Percentiles rank a stretch among this genome's conserved stretches.
Conservation (phyloP, 139 green algal species). For the Astrephomene gubernaculifera region DNA sequence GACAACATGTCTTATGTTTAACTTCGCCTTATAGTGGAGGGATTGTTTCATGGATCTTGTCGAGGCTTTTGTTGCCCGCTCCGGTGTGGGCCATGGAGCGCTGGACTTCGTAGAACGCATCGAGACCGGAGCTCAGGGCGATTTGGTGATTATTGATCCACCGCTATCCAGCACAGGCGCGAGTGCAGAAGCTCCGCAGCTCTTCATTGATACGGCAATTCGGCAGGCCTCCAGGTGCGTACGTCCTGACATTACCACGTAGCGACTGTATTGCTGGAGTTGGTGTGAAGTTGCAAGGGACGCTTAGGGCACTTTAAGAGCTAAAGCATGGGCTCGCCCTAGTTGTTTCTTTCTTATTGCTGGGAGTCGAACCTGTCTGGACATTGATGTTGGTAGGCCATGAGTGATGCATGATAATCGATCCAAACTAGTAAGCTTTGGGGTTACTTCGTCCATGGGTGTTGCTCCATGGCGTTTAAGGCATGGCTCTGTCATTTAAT, state of each 20-base stretch:
- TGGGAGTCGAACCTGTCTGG: background rate
- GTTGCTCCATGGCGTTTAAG: background rate
- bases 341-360: too few species aligned
- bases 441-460: too few species aligned
- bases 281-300: background rate
- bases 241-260: background rate
- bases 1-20: background rate
- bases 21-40: background rate
- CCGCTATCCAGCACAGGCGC: background rate
- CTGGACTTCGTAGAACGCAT: constrained; percentile 8
- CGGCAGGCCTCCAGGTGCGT: constrained; percentile 27
- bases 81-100: background rate
- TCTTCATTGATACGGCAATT: constrained; percentile 43
- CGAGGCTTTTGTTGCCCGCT: constrained; percentile 22
- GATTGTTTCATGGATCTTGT: constrained; percentile 9
- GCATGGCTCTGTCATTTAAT: background rate
- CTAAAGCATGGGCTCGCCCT: background rate
- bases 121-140: constrained; percentile 12
- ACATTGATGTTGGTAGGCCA: background rate
- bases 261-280: background rate
- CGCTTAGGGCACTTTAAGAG: background rate
- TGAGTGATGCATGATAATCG: background rate
- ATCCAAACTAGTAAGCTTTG: too few species aligned
- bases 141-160: constrained; percentile 35
- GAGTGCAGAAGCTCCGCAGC: background rate